Evolutionary conservation across 345 rosid genomes (phyloP), one percentile per base, ranked within the genome.

Genomic region (Populus ilicifolia): DNA sequence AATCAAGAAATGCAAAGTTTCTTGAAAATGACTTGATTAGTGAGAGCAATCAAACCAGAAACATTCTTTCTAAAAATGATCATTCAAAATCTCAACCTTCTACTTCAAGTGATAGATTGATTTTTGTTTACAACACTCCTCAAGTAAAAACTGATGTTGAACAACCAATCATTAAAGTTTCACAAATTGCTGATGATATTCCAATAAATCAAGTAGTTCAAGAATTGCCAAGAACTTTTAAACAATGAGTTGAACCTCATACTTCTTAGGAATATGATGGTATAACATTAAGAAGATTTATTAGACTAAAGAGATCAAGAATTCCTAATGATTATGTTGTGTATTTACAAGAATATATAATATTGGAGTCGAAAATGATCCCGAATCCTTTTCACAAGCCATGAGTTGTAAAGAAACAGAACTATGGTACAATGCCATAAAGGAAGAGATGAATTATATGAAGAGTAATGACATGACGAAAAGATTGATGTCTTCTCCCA

Each of bases 221-320:
- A 25, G 44, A 50, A 44, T 20, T 7, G 8, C 41, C 41, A 38
- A 4, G 27, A 25, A 72, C 2, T 52, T 7, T 72, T n/a, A n/a
- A n/a, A n/a, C n/a, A n/a, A n/a, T n/a, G n/a, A 12, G 67, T 73
- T 73, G 4, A 17, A 16, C 48, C 56, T 56, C 48, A 54, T 10
- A 2, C 35, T 30, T 12, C 48, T 73, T 2, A 59, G 9, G 50
- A 29, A 27, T 33, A 54, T 73, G 67, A 6, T 73, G 29, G 35
- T 5, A 36, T 12, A 73, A 20, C 76, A 73, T 73, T 73, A 73
- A 73, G 21, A 18, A 59, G 67, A 56, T 73, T 48, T 30, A 73
- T 25, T 54, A 73, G 30, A 73, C 7, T 9, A 7, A 73, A 41
- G 46, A 54, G 20, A 61, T 73, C 18, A 73, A 13, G 18, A 29